These are phyloP conservation scores for Phytophthora europaea DNA, from an alignment of 352 stramenopile species.

Conservation along the genomic window DNA sequence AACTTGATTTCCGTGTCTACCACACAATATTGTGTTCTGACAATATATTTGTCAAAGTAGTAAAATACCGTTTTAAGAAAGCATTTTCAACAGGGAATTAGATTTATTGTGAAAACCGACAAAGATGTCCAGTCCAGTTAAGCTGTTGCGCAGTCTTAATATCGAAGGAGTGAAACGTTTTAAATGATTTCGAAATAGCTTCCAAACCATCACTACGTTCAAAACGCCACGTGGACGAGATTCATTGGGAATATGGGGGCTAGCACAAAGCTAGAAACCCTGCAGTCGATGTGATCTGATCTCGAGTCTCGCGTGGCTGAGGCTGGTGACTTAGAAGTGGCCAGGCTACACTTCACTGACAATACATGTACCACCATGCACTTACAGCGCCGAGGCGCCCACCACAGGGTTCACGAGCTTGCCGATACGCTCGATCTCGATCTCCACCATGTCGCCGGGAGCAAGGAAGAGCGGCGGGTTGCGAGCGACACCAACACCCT, in stretches of 20 bases:
- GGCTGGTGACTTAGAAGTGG: neutral
- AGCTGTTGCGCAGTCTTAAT: too few relatives aligned
- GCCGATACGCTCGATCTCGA: conserved; percentile 92
- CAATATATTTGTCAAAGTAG: neutral
- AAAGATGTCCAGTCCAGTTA: too few relatives aligned
- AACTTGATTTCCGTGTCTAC: neutral
- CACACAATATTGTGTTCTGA: neutral
- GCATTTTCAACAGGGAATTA: neutral
- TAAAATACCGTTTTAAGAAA: neutral
- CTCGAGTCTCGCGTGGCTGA: neutral
- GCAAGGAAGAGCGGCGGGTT: conserved; percentile 89
- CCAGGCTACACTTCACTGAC: neutral
- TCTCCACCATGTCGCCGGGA: conserved; percentile 91
- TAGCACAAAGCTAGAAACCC: conserved; percentile 8
- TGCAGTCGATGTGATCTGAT: neutral
- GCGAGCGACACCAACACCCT: conserved; percentile 90
- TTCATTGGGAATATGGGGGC: conserved; percentile 14
- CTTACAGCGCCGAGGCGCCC: conserved; percentile 69
- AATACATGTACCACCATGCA: neutral
- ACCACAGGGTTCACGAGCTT: conserved; percentile 90
- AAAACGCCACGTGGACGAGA: conserved; percentile 23
- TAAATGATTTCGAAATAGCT: too few relatives aligned
- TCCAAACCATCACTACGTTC: conserved; percentile 10
- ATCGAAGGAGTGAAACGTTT: too few relatives aligned
- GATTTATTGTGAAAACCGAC: too few relatives aligned